Conservation (phyloP, 495 filamentous ascomycete genomes). For the Talaromyces ruber region DNA sequence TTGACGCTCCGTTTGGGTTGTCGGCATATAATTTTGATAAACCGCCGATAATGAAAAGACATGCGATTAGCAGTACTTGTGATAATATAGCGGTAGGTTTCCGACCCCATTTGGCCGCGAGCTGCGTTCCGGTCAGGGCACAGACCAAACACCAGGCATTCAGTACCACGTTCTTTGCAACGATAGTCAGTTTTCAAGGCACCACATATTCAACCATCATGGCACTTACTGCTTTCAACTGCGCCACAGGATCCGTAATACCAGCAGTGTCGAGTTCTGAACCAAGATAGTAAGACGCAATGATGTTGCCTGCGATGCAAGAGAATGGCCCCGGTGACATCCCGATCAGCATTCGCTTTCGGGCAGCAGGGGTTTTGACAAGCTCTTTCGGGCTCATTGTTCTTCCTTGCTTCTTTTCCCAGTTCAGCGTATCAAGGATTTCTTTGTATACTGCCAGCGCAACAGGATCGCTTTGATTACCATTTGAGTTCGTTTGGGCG, state of each 20-base stretch:
- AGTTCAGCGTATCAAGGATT: conserved; percentile 27
- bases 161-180: conserved; percentile 28
- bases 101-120: conserved; percentile 30
- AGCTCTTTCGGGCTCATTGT: conserved; percentile 31
- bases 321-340: conserved; percentile 33
- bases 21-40: conserved; percentile 40
- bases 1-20: conserved; percentile 21
- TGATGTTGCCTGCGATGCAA: conserved; percentile 42
- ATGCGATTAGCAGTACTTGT: conserved; percentile 25
- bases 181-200: not conserved
- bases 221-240: conserved; percentile 35
- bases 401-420: conserved; percentile 33
- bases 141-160: conserved; percentile 34
- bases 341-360: conserved; percentile 37
- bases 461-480: conserved; percentile 28
- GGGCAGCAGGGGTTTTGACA: conserved; percentile 27
- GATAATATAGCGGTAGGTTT: conserved; percentile 34
- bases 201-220: not conserved
- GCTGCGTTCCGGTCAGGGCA: conserved; percentile 26
- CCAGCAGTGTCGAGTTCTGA: conserved; percentile 36
- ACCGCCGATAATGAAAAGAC: conserved; percentile 42
- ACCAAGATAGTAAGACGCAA: conserved; percentile 41
- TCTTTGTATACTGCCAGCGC: conserved; percentile 23
- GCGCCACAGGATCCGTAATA: conserved; percentile 28
- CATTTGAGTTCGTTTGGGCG: conserved; percentile 39